Evolutionary conservation across 2,329 filamentous ascomycete genomes (phyloP).

Genomic region (Fusarium continuum): DNA sequence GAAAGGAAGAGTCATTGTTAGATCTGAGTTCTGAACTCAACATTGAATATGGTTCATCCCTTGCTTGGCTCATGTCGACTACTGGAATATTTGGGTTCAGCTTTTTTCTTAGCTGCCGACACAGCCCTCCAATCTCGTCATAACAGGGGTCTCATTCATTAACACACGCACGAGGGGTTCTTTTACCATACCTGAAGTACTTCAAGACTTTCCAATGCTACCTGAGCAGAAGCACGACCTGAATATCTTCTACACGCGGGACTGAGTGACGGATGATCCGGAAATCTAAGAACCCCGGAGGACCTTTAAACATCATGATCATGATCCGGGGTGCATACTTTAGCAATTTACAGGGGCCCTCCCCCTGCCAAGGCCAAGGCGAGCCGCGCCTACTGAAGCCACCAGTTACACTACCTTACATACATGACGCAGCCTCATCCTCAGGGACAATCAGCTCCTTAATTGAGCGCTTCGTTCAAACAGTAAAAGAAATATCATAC

Average conservation of each 20-base stretch:
- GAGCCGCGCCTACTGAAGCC: neutral
- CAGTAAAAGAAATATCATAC: conserved; percentile 14
- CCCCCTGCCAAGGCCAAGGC: neutral
- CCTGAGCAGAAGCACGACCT: neutral
- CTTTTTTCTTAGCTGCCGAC: neutral
- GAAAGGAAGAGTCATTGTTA: conserved; percentile 3
- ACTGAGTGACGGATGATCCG: neutral
- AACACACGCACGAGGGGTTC: neutral
- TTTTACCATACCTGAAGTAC: neutral
- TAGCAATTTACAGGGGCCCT: neutral
- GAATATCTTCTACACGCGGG: neutral
- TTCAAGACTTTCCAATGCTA: neutral
- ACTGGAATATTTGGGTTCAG: conserved; percentile 1
- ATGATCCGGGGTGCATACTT: conserved; percentile 1
- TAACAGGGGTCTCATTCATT: neutral
- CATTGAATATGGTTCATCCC: conserved; percentile 1
- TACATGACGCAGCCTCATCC: neutral
- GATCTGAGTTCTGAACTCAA: neutral
- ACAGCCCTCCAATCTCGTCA: neutral
- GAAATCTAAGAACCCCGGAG: neutral
- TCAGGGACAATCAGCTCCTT: neutral
- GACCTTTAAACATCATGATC: neutral
- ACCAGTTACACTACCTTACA: neutral
- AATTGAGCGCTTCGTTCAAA: neutral
- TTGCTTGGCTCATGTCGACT: conserved; percentile 15